phyloP scores from a whole-genome alignment of 371 early-diverging fungal genomes.

The Furculomyces boomerangus region DNA sequence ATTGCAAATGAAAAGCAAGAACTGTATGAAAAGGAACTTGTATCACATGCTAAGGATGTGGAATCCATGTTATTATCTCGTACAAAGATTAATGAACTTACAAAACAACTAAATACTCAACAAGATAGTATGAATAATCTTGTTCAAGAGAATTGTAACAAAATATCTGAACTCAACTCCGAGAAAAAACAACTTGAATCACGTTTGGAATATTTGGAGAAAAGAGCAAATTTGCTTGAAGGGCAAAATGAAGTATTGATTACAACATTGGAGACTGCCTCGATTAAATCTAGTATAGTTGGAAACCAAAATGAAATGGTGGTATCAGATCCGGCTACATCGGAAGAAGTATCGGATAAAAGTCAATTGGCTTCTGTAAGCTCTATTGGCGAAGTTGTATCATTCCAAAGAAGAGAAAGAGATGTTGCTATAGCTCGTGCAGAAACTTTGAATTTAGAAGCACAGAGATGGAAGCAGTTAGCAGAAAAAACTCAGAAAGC shows the following conservation, averaged over 20 bases:
- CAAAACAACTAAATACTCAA: slow-evolving; percentile 7
- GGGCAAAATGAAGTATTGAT: slow-evolving; percentile 9
- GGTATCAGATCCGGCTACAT: not conserved
- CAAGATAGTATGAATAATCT: slow-evolving; percentile 18
- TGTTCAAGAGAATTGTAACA: slow-evolving; percentile 8
- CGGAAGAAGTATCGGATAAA: not conserved
- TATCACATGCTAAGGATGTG: slow-evolving; percentile 32
- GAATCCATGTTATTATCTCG: slow-evolving; percentile 16
- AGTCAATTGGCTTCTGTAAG: not conserved
- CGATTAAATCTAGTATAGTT: not conserved
- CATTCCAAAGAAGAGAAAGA: slow-evolving; percentile 44
- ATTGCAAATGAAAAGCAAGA: slow-evolving; percentile 24
- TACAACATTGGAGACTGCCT: not conserved
- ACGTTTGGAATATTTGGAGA: slow-evolving; percentile 2
- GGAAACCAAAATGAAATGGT: not conserved
- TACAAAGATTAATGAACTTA: slow-evolving; percentile 5
- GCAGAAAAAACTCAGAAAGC: slow-evolving; percentile 31
- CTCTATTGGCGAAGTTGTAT: slow-evolving; percentile 32
- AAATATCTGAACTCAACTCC: not conserved
- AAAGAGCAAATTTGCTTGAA: slow-evolving; percentile 1
- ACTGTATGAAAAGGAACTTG: slow-evolving; percentile 33
- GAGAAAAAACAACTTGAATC: slow-evolving; percentile 6
- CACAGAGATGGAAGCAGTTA: slow-evolving; percentile 34
- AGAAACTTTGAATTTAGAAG: slow-evolving; percentile 40
- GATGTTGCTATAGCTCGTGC: slow-evolving; percentile 38